A percentile compares a stretch with the other conserved stretches of the same genome.
Conservation (phyloP, 306 rosid genomes). For the Cucurbita argyrosperma region DNA sequence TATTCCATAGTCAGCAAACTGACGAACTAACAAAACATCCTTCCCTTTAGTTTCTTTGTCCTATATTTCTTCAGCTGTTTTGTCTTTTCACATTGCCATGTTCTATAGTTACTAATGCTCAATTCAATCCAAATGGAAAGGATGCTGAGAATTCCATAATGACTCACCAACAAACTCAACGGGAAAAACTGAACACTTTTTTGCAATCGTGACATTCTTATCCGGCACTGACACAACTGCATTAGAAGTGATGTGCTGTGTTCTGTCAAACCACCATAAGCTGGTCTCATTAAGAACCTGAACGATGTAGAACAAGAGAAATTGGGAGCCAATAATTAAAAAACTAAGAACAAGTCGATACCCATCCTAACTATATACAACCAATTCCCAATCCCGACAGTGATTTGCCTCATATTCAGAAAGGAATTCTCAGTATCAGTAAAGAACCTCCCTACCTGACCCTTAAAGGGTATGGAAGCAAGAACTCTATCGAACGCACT, state of each 20-base stretch:
- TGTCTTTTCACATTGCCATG: background rate
- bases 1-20: background rate
- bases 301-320: constrained; percentile 6
- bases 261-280: constrained; percentile 93
- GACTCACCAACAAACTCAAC: constrained; percentile 91
- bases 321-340: background rate
- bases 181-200: constrained; percentile 86
- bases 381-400: background rate
- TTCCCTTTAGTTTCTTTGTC: background rate
- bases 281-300: constrained; percentile 91
- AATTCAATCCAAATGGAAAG: background rate
- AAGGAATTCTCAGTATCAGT: background rate
- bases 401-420: background rate
- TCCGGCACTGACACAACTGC: constrained; percentile 74
- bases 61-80: background rate
- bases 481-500: constrained; percentile 97
- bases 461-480: constrained; percentile 92
- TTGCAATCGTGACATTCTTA: constrained; percentile 79
- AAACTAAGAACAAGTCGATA: background rate
- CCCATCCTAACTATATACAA: background rate
- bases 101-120: background rate
- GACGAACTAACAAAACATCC: background rate
- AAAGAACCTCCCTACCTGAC: constrained; percentile 45
- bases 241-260: constrained; percentile 58
- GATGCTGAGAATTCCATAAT: background rate